Evolutionary conservation across 1,284 basidiomycete species (phyloP).

Genomic region (Cryptococcus maquisensis): DNA sequence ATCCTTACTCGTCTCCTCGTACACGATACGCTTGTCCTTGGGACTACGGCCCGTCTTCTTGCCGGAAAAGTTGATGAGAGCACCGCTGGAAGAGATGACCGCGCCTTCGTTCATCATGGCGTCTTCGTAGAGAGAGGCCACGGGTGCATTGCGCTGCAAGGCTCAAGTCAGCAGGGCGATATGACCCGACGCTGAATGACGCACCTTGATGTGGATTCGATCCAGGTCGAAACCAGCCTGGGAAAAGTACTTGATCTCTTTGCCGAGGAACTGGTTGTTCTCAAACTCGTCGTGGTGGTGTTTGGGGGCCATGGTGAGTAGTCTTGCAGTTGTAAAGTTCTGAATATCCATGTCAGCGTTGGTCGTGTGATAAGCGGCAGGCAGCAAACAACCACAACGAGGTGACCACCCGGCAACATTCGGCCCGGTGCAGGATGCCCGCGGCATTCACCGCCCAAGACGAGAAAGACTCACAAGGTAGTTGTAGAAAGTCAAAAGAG

Average conservation of each 20-base stretch:
- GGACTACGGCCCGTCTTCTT: constrained; percentile 98
- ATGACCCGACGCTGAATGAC: constrained; percentile 12
- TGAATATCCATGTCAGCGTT: background rate
- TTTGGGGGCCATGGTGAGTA: constrained; percentile 26
- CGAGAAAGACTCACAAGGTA: background rate
- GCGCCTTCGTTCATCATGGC: constrained; percentile 97
- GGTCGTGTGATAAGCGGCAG: background rate
- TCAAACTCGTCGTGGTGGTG: constrained; percentile 39
- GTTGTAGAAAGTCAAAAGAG: background rate
- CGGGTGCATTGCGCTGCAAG: constrained; percentile 93
- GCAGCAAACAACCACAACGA: background rate
- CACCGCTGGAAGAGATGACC: constrained; percentile 91
- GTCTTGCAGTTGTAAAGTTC: background rate
- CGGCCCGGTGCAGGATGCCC: background rate
- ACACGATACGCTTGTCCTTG: constrained; percentile 99
- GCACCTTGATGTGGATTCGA: constrained; percentile 50
- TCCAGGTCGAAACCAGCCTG: constrained; percentile 97
- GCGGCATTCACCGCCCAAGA: background rate
- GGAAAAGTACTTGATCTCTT: constrained; percentile 95
- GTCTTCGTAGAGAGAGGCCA: constrained; percentile 95
- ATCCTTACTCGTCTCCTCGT: constrained; percentile 94
- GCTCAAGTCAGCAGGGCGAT: constrained; percentile 30
- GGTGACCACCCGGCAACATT: background rate
- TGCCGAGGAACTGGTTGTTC: constrained; percentile 62
- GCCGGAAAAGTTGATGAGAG: constrained; percentile 98